Percentiles rank a stretch among this genome's conserved stretches.
Evolutionary conservation across 176 grass and related monocot species (phyloP).

Genomic region (Chloris gayana): DNA sequence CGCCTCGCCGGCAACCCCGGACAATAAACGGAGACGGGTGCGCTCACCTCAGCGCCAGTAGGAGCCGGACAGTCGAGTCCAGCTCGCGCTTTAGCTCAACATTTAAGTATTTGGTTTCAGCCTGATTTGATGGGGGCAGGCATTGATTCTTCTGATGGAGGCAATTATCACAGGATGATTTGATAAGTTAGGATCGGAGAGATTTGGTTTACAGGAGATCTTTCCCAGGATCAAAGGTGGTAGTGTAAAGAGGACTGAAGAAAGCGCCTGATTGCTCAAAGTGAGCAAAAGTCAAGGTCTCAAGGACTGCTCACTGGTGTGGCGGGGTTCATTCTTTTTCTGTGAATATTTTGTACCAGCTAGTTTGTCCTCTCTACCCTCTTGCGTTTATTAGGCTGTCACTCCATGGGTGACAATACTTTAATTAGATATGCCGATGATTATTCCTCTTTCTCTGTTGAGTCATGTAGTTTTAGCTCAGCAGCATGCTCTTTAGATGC

Average conservation of each 20-base stretch:
- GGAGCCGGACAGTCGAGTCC: constrained; percentile 32
- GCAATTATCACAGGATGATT: constrained; percentile 44
- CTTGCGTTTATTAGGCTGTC: constrained; percentile 27
- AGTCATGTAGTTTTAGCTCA: constrained; percentile 41
- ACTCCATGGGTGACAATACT: constrained; percentile 33
- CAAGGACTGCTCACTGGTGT: background rate
- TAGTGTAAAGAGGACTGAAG: constrained; percentile 47
- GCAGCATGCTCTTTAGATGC: constrained; percentile 18
- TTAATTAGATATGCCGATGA: constrained; percentile 25
- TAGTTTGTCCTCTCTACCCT: constrained; percentile 1
- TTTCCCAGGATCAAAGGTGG: constrained; percentile 50
- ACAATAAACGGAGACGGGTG: constrained; percentile 69
- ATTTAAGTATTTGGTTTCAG: constrained; percentile 28
- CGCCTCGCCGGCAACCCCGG: constrained; percentile 42
- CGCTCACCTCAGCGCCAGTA: constrained; percentile 51
- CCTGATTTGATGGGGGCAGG: constrained; percentile 17
- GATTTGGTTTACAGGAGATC: constrained; percentile 62
- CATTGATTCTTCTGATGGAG: constrained; percentile 48
- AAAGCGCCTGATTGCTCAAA: constrained; percentile 43
- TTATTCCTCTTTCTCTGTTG: constrained; percentile 19
- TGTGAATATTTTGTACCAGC: constrained; percentile 41
- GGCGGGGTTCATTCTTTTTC: constrained; percentile 17
- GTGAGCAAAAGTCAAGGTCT: constrained; percentile 18
- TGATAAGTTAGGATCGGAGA: constrained; percentile 57
- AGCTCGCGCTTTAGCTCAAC: constrained; percentile 41